Conservation (phyloP, 768 basidiomycete genomes). For the Pilatotrama ljubarskyi region DNA sequence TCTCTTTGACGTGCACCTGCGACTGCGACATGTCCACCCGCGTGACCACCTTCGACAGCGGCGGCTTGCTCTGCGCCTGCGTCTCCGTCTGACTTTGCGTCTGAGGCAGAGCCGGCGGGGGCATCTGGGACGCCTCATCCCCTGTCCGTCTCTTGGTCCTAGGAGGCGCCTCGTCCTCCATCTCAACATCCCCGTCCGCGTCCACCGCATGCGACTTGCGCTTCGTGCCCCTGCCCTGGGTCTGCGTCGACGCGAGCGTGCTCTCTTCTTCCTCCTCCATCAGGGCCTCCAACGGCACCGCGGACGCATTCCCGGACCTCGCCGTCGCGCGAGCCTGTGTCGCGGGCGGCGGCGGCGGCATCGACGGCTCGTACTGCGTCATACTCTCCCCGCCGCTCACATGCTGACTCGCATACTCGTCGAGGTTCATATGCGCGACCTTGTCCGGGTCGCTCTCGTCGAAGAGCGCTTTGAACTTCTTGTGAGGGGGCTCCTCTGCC, state of each 20-base stretch:
- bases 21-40: constrained; percentile 19
- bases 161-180: constrained; percentile 31
- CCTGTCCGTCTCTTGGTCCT: constrained; percentile 46
- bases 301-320: not conserved
- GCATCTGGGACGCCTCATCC: constrained; percentile 28
- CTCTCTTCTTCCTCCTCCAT: constrained; percentile 62
- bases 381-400: constrained; percentile 20
- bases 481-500: constrained; percentile 56
- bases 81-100: constrained; percentile 28
- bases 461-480: constrained; percentile 72
- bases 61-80: constrained; percentile 28
- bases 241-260: constrained; percentile 15
- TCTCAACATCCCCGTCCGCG: constrained; percentile 41
- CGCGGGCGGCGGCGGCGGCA: constrained; percentile 16
- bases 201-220: constrained; percentile 37
- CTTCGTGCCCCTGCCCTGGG: constrained; percentile 36
- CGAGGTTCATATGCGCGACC: constrained; percentile 27
- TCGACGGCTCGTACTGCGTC: constrained; percentile 31
- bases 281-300: constrained; percentile 34
- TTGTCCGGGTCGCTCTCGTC: constrained; percentile 60
- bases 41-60: constrained; percentile 28
- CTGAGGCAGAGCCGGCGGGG: not conserved
- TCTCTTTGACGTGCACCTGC: constrained; percentile 16
- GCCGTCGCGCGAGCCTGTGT: not conserved
- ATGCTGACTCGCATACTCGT: constrained; percentile 21